Base-by-base conservation (phyloP, 2,329 filamentous ascomycete species). In the Penicillium sp. region DNA sequence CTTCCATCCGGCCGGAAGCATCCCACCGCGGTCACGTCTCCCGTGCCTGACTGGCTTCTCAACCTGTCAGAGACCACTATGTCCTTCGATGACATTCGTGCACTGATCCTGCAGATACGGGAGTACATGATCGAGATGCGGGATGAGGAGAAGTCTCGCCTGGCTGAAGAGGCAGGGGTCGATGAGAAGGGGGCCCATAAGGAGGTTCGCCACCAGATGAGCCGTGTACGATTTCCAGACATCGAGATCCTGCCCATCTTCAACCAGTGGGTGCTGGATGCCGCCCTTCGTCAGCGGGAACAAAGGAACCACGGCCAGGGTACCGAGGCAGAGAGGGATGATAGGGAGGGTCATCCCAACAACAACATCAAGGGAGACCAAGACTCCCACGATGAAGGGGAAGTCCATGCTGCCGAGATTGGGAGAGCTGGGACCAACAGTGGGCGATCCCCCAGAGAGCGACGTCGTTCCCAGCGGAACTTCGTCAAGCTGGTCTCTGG, bases 221-320 rank as follows among this genome's bases (percentile, higher is more conserved):
- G 53, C 28, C 40, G 29, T 1, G 53, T 54, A 6, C 55, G 55
- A 18, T 73, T 73, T 44, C 70, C 70, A 0, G 70, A 73, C 55
- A 65, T 73, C 35, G 70, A 72, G 52, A 70, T 72, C 35, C 51
- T 73, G 38, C 70, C 70, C 1, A 61, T 55, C 4, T 69, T 71
- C 48, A 37, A 53, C 45, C 44, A 38, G 18, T 56, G 54, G 53
- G 54, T 59, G 25, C 8, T 53, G 20, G 38, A 52, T 8, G 35
- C 20, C 2, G 47, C 47, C 6, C 25, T 39, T 8, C 35, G 23
- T 15, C 15, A 20, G 15, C 10, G 33, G 20, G 20, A 40, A 15
- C 4, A 4, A 3, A 23, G 5, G 18, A 10, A 20, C 5, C 23
- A 7, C 27, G 32, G 18, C 32, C n/a, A 18, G 32, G 10, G 10